A percentile compares a stretch with the other conserved stretches of the same genome.
phyloP scores from a whole-genome alignment of 495 filamentous ascomycete genomes.

The Lophiostoma macrostomum region DNA sequence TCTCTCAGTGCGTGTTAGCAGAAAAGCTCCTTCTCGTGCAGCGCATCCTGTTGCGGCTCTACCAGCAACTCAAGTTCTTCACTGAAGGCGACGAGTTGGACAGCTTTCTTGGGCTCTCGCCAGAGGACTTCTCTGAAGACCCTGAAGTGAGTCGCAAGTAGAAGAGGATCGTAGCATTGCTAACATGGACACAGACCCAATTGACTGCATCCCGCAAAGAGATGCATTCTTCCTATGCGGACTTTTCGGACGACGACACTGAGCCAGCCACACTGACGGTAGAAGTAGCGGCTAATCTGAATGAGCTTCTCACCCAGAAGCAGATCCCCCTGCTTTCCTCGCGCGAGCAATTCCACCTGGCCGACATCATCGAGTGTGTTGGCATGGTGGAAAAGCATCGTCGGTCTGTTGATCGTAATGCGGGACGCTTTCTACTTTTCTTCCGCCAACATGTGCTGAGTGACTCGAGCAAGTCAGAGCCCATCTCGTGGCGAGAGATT shows the following conservation, averaged over 20 bases:
- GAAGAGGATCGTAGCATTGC: background rate
- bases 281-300: slow-evolving; percentile 65
- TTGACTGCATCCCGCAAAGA: slow-evolving; percentile 49
- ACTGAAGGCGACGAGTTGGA: slow-evolving; percentile 80
- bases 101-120: slow-evolving; percentile 68
- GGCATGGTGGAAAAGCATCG: slow-evolving; percentile 85
- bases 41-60: slow-evolving; percentile 68
- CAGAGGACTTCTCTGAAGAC: slow-evolving; percentile 64
- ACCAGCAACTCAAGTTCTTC: slow-evolving; percentile 76
- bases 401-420: slow-evolving; percentile 89
- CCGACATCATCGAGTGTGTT: slow-evolving; percentile 83
- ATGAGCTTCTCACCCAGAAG: slow-evolving; percentile 71
- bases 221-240: slow-evolving; percentile 53
- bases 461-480: slow-evolving; percentile 32
- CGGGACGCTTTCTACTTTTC: slow-evolving; percentile 83
- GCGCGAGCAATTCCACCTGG: slow-evolving; percentile 84
- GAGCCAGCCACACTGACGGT: slow-evolving; percentile 64
- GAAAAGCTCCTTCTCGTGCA: slow-evolving; percentile 76
- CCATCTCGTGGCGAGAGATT: slow-evolving; percentile 88
- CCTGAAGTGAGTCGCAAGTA: slow-evolving; percentile 44
- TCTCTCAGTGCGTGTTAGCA: slow-evolving; percentile 81
- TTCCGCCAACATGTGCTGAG: slow-evolving; percentile 80
- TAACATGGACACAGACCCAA: slow-evolving; percentile 18
- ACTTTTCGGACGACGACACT: slow-evolving; percentile 47
- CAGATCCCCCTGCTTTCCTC: slow-evolving; percentile 80